Evolutionary conservation across 1,284 basidiomycete species (phyloP).

Genomic region (Coniophora puteana): DNA sequence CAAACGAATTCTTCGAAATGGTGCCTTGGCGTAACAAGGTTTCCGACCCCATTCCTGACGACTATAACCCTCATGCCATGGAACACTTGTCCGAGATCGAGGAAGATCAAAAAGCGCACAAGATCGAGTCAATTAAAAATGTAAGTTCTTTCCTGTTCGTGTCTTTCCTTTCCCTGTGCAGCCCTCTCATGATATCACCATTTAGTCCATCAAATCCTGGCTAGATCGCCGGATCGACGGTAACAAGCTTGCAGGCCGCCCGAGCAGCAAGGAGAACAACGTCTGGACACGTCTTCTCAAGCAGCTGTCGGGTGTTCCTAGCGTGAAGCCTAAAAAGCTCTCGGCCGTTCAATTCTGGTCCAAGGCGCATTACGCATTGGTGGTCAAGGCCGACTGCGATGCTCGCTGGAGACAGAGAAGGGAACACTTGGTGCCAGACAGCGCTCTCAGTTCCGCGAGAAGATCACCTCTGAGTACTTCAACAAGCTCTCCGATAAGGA

Average conservation of each 20-base stretch:
- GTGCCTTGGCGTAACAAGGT: neutral
- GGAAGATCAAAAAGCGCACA: neutral
- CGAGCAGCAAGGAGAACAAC: neutral
- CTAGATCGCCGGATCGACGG: neutral
- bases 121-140: neutral
- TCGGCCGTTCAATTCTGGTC: neutral
- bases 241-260: neutral
- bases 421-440: neutral
- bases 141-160: neutral
- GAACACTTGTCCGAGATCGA: neutral
- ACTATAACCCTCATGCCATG: neutral
- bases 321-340: neutral
- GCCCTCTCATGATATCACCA: too few relatives aligned
- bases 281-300: neutral
- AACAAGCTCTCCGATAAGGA: neutral
- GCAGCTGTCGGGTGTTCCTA: neutral
- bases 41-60: too few relatives aligned
- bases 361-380: neutral
- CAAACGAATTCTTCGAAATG: neutral
- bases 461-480: neutral
- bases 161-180: neutral
- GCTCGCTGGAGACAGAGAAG: neutral
- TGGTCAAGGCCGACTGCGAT: neutral
- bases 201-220: neutral
- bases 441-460: neutral